Evolutionary conservation across 257 asterid species (phyloP).

Genomic region (Solanum corneliomulleri): DNA sequence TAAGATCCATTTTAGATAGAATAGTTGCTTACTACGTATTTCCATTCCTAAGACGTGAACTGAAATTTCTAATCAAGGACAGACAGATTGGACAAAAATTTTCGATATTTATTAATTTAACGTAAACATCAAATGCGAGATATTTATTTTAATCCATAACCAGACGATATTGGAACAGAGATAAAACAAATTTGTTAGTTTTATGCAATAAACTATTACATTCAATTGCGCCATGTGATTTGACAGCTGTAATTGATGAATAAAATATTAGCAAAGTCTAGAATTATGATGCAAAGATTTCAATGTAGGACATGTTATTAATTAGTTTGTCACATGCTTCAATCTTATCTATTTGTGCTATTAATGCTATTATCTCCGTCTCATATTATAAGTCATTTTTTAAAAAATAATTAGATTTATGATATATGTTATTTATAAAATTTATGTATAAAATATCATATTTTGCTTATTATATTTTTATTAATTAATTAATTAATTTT

Average conservation of each 20-base stretch:
- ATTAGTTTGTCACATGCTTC: neutral
- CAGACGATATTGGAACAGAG: neutral
- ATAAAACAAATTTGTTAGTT: neutral
- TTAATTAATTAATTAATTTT: too few relatives aligned
- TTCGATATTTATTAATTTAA: too few relatives aligned
- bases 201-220: neutral
- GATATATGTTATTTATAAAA: too few relatives aligned
- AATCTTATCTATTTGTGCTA: neutral
- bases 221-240: neutral
- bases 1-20: neutral
- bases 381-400: too few relatives aligned
- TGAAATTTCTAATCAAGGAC: neutral
- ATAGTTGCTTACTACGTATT: neutral
- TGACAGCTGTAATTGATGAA: neutral
- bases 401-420: too few relatives aligned
- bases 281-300: neutral
- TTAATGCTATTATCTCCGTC: neutral
- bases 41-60: neutral
- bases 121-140: too few relatives aligned
- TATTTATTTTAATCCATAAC: neutral
- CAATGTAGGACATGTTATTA: neutral
- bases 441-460: too few relatives aligned
- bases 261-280: neutral
- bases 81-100: neutral
- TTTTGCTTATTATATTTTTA: too few relatives aligned